Evolutionary conservation across 2,329 filamentous ascomycete species (phyloP).

Genomic region (Aphanocladium album): DNA sequence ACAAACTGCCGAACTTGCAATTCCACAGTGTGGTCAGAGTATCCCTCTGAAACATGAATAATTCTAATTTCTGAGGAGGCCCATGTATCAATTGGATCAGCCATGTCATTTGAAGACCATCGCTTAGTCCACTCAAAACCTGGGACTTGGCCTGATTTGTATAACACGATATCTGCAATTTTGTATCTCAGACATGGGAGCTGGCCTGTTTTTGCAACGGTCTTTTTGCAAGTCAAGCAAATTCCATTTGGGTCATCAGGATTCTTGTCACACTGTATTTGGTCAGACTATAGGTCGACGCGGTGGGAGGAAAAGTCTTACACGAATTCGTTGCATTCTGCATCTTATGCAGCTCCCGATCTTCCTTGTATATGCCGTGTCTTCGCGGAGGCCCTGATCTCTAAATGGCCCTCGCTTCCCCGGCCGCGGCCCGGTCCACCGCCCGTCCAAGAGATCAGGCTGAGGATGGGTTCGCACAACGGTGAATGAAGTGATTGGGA

Average conservation of each 20-base stretch:
- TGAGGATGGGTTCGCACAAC: background rate
- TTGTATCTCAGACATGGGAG: conserved; percentile 57
- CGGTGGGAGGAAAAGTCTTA: conserved; percentile 20
- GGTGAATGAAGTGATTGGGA: background rate
- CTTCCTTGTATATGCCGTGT: conserved; percentile 53
- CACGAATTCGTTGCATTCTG: conserved; percentile 57
- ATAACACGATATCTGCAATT: conserved; percentile 53
- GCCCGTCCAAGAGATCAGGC: background rate
- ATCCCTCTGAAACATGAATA: conserved; percentile 50
- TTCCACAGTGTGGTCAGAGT: conserved; percentile 42
- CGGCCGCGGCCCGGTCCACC: background rate
- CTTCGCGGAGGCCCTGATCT: conserved; percentile 43
- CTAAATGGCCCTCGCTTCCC: conserved; percentile 50
- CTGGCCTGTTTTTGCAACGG: conserved; percentile 45
- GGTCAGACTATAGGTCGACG: background rate
- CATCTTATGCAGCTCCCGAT: conserved; percentile 57
- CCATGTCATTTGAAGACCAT: conserved; percentile 48
- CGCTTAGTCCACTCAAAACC: conserved; percentile 55
- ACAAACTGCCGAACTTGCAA: conserved; percentile 51
- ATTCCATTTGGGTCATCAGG: conserved; percentile 40
- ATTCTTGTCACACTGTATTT: conserved; percentile 48
- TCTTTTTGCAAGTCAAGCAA: conserved; percentile 51
- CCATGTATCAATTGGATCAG: conserved; percentile 54
- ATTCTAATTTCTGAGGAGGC: conserved; percentile 44
- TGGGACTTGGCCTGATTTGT: conserved; percentile 54